phyloP scores from a whole-genome alignment of 106 monocot genomes.

The Dendrobium officinale region DNA sequence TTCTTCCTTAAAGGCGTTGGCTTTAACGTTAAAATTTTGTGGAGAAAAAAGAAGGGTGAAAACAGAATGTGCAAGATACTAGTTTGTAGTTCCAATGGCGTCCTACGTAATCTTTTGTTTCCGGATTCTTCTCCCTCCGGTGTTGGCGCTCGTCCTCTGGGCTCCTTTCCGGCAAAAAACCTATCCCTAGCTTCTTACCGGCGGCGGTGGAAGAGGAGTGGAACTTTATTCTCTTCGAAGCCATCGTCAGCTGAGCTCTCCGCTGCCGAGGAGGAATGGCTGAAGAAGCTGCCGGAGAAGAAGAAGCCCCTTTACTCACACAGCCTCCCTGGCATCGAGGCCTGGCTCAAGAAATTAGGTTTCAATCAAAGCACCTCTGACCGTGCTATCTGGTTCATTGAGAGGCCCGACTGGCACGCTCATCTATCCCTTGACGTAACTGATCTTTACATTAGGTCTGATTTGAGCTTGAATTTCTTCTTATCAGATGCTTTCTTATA shows the following conservation, averaged over 20 bases:
- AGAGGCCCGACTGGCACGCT: constrained; percentile 88
- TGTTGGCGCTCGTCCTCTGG: neutral
- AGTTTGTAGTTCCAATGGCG: neutral
- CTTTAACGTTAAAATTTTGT: neutral
- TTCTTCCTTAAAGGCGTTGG: neutral
- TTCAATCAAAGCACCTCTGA: constrained; percentile 74
- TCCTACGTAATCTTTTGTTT: neutral
- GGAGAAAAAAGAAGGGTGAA: neutral
- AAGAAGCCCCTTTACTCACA: constrained; percentile 95
- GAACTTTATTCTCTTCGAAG: constrained; percentile 1
- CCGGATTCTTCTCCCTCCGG: neutral
- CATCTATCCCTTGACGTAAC: constrained; percentile 82
- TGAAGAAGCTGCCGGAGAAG: constrained; percentile 91
- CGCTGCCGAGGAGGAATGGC: constrained; percentile 59
- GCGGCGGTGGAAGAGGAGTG: neutral
- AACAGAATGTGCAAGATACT: neutral
- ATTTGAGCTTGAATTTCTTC: neutral
- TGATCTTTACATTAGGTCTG: constrained; percentile 75
- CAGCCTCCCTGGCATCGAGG: constrained; percentile 94
- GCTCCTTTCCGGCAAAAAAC: neutral
- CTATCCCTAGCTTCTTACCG: constrained; percentile 1
- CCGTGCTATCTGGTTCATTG: constrained; percentile 61
- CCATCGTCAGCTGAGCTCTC: constrained; percentile 28
- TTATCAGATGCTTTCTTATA: neutral
- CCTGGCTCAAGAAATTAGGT: constrained; percentile 71